Evolutionary conservation across 225 moss, liverwort and hornwort species (phyloP).

Genomic region (Pseudoscleropodium purum): DNA sequence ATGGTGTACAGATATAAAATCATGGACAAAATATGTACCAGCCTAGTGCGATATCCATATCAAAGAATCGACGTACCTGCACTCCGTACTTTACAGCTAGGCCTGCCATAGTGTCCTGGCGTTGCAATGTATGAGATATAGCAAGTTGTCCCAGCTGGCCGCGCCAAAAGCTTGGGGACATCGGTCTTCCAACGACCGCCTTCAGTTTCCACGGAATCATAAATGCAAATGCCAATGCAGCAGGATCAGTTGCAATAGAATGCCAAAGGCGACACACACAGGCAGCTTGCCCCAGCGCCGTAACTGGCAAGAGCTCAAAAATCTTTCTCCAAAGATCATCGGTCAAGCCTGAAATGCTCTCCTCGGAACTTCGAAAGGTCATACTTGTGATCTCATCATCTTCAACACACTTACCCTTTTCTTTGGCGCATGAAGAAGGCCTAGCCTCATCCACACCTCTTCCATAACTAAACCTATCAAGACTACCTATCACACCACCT

Average conservation of each 20-base stretch:
- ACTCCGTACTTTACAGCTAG: conserved; percentile 49
- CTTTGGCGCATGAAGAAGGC: background rate
- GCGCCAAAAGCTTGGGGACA: conserved; percentile 53
- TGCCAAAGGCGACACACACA: conserved; percentile 64
- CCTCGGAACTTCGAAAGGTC: background rate
- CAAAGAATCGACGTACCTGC: conserved; percentile 24
- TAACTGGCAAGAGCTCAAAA: conserved; percentile 43
- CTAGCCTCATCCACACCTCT: background rate
- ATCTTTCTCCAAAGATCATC: conserved; percentile 52
- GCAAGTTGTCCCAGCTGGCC: conserved; percentile 48
- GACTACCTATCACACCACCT: background rate
- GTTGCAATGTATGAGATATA: conserved; percentile 44
- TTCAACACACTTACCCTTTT: conserved; percentile 10
- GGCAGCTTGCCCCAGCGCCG: conserved; percentile 39
- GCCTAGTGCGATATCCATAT: background rate
- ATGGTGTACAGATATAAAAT: background rate
- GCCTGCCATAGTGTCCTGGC: conserved; percentile 53
- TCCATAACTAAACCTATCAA: background rate
- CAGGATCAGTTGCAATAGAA: conserved; percentile 50
- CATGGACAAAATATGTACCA: background rate
- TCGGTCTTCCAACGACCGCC: conserved; percentile 36
- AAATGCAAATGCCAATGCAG: conserved; percentile 44
- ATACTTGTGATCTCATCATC: background rate
- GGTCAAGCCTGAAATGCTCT: conserved; percentile 16
- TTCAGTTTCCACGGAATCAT: conserved; percentile 50